Evolutionary conservation across 2,329 filamentous ascomycete species (phyloP), one percentile per base, ranked within the genome.

Genomic region (Colletotrichum sp.): DNA sequence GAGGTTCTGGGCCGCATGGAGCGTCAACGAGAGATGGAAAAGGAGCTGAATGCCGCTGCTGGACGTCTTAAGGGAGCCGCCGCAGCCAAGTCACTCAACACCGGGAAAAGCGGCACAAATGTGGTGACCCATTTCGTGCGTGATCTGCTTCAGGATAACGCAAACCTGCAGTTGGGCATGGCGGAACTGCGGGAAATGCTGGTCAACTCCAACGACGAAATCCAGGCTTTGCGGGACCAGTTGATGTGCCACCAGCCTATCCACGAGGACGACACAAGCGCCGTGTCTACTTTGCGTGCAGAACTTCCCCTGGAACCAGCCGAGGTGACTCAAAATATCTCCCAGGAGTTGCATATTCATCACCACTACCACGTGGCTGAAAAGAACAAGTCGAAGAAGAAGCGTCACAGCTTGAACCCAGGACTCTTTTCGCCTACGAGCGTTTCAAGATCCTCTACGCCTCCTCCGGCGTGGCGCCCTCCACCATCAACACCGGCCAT

Each of bases 51-150:
- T 80, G 93, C 92, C 28, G 95, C 95, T 4, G 95, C 95, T 15
- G 94, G 93, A 36, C 91, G 95, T 71, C 88, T 98, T 69, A 97
- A 96, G 84, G 94, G 94, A 12, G 94, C 95, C 15, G 95, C 95
- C 5, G 95, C 94, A 1, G 89, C 90, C 32, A 93, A 92, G 79
- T 92, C 92, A 4, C 86, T 94, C 55, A 89, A 89, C 5, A 89
- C 90, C 5, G 89, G 90, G 34, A 90, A 91, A 79, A 88, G 87
- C 72, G 89, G 91, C 12, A 92, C 89, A 77, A 93, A 89, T 74
- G 95, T 98, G 48, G 95, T 99, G n/a, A 96, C 95, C 24, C 95
- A 98, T 82, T 99, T 99, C 80, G 97, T 99, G 72, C 95, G 96
- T 79, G 97, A 99, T 83, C 95, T 99, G 72, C 88, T 99, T 22